These are phyloP conservation scores for Themeda triandra DNA, from an alignment of 176 grass and related monocot species.

Conservation along the genomic window DNA sequence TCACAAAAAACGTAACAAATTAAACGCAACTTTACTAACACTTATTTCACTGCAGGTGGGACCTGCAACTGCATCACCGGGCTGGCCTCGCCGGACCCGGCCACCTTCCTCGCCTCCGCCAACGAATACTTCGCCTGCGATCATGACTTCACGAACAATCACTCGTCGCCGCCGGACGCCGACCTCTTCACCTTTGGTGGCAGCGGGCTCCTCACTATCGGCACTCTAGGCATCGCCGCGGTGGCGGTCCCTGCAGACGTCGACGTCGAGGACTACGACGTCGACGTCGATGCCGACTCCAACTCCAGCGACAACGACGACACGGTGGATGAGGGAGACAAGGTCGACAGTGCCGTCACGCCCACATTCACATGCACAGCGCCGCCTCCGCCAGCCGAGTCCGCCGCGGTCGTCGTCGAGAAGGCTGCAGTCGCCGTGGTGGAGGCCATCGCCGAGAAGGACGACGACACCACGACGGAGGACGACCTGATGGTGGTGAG, in stretches of 20 bases:
- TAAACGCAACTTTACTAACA: neutral
- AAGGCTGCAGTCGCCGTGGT: constrained; percentile 38
- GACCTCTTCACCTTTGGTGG: constrained; percentile 39
- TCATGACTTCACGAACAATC: constrained; percentile 4
- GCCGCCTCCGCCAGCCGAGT: neutral
- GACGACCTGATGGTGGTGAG: constrained; percentile 81
- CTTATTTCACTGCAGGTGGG: constrained; percentile 40
- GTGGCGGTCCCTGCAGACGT: constrained; percentile 13
- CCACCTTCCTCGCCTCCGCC: neutral
- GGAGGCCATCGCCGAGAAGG: constrained; percentile 78
- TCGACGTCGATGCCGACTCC: neutral
- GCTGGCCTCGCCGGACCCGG: constrained; percentile 42
- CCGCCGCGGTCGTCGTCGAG: neutral
- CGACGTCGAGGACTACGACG: neutral
- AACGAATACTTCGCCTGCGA: constrained; percentile 31
- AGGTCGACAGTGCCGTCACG: constrained; percentile 13
- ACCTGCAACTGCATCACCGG: constrained; percentile 53
- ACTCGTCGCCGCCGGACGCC: constrained; percentile 20
- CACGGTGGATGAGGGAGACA: neutral
- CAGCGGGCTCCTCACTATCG: constrained; percentile 60
- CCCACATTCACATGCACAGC: constrained; percentile 41
- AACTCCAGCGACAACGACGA: neutral
- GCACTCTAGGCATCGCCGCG: constrained; percentile 50
- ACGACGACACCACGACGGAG: constrained; percentile 69
- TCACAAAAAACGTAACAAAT: neutral